phyloP scores from a whole-genome alignment of 192 early-diverging fungal species.

The Polychytrium aggregatum region DNA sequence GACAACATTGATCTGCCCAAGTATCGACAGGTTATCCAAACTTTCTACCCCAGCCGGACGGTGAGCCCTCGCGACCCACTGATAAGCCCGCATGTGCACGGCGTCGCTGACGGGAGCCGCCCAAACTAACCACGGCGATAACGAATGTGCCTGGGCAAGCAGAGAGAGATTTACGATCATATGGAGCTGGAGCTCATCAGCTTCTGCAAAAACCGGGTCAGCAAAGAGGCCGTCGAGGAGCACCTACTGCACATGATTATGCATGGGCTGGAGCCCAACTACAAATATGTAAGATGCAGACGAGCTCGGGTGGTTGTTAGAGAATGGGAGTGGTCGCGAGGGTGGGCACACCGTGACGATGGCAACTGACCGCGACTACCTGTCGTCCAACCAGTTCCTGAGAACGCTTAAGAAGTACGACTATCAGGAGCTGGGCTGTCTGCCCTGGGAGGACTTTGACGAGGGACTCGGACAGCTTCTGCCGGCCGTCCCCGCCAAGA shows the following conservation, averaged over 20 bases:
- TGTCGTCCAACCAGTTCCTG: conserved; percentile 20
- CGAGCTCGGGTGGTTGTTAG: neutral
- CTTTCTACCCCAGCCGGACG: conserved; percentile 31
- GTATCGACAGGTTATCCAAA: conserved; percentile 20
- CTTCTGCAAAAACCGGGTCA: conserved; percentile 36
- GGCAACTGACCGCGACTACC: too few species aligned
- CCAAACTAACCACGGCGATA: neutral
- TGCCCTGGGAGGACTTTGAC: conserved; percentile 31
- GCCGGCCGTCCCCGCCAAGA: conserved; percentile 11
- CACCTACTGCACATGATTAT: conserved; percentile 36
- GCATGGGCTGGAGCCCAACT: conserved; percentile 32
- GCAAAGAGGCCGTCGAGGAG: conserved; percentile 23
- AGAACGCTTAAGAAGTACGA: conserved; percentile 19
- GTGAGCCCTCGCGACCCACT: conserved; percentile 8
- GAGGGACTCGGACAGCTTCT: conserved; percentile 21
- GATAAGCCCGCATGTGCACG: too few species aligned
- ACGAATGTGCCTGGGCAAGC: neutral
- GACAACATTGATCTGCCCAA: conserved; percentile 12
- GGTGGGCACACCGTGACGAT: too few species aligned
- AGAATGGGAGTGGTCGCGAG: too few species aligned
- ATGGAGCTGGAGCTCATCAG: conserved; percentile 40
- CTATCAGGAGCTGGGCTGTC: conserved; percentile 16
- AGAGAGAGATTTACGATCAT: conserved; percentile 38
- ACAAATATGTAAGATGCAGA: conserved; percentile 17
- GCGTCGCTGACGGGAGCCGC: too few species aligned